These are phyloP conservation scores for Arthrinium phaeospermum DNA, from an alignment of 2,329 filamentous ascomycete genomes.

Conservation along the genomic window DNA sequence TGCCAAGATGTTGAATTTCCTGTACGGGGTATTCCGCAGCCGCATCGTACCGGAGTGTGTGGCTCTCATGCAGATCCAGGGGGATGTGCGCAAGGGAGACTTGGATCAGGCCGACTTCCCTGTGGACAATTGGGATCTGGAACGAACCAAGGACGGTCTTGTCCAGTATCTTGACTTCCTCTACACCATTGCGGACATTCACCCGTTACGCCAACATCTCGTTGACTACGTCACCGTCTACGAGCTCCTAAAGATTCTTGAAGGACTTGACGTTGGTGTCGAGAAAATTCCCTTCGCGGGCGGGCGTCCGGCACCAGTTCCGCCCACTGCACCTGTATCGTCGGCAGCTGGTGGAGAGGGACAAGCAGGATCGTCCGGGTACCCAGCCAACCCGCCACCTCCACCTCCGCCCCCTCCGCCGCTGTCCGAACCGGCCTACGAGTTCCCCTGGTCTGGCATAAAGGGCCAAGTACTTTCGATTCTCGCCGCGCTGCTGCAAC, in stretches of 20 bases:
- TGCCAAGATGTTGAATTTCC: slow-evolving; percentile 77
- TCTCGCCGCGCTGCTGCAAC: slow-evolving; percentile 86
- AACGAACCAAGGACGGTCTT: slow-evolving; percentile 91
- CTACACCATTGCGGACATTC: slow-evolving; percentile 84
- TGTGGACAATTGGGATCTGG: slow-evolving; percentile 96
- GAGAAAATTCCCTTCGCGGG: slow-evolving; percentile 76
- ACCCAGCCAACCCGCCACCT: slow-evolving; percentile 41
- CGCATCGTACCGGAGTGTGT: slow-evolving; percentile 94
- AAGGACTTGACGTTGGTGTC: slow-evolving; percentile 86
- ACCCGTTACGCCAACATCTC: slow-evolving; percentile 81
- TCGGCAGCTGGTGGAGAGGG: slow-evolving; percentile 27
- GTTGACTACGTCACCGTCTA: slow-evolving; percentile 92
- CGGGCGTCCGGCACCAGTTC: slow-evolving; percentile 40
- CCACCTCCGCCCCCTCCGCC: slow-evolving; percentile 52
- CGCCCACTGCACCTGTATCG: slow-evolving; percentile 38
- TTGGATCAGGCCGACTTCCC: slow-evolving; percentile 87
- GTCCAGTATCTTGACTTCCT: slow-evolving; percentile 96
- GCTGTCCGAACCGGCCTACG: slow-evolving; percentile 68
- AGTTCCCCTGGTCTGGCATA: slow-evolving; percentile 73
- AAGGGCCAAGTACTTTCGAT: slow-evolving; percentile 94
- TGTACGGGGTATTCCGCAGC: slow-evolving; percentile 90
- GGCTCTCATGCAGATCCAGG: slow-evolving; percentile 92
- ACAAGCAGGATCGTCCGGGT: slow-evolving; percentile 34
- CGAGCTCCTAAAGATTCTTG: slow-evolving; percentile 85
- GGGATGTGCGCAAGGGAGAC: slow-evolving; percentile 80